Evolutionary conservation across 73 alveolate species (phyloP).

Genomic region (Paramecium octaurelia): DNA sequence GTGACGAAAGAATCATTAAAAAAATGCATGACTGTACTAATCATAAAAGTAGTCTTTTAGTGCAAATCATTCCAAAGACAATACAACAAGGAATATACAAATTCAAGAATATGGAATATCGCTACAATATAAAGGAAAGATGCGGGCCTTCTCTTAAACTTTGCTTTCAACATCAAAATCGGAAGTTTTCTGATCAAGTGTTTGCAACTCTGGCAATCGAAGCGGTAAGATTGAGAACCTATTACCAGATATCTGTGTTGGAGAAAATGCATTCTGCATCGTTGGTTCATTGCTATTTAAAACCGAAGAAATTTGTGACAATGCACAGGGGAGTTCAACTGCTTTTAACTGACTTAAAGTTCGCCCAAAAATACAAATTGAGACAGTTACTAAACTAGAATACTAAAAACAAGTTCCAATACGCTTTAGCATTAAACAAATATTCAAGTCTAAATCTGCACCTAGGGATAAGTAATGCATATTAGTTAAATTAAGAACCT

Average conservation of each 20-base stretch:
- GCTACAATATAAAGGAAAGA: neutral
- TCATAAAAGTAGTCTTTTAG: neutral
- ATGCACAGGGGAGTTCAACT: neutral
- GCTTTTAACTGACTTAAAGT: neutral
- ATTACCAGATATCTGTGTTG: neutral
- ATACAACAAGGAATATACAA: neutral
- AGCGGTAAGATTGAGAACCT: neutral
- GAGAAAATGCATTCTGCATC: constrained; percentile 30
- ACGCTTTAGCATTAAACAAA: neutral
- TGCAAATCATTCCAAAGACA: neutral
- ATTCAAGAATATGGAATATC: neutral
- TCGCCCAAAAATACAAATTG: neutral
- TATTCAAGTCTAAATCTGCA: constrained; percentile 32
- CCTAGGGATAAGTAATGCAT: neutral
- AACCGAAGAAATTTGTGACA: constrained; percentile 17
- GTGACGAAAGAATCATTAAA: neutral
- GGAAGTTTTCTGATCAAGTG: neutral
- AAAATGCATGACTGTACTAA: neutral
- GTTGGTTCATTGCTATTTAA: neutral
- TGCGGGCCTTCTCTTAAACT: constrained; percentile 26
- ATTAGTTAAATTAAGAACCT: neutral
- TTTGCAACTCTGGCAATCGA: neutral
- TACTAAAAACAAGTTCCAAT: neutral
- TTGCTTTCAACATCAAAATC: neutral
- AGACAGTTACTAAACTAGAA: neutral